Percentiles rank a stretch among this genome's conserved stretches.
Conservation (phyloP, 768 basidiomycete genomes). For the Exsudoporus frostii region DNA sequence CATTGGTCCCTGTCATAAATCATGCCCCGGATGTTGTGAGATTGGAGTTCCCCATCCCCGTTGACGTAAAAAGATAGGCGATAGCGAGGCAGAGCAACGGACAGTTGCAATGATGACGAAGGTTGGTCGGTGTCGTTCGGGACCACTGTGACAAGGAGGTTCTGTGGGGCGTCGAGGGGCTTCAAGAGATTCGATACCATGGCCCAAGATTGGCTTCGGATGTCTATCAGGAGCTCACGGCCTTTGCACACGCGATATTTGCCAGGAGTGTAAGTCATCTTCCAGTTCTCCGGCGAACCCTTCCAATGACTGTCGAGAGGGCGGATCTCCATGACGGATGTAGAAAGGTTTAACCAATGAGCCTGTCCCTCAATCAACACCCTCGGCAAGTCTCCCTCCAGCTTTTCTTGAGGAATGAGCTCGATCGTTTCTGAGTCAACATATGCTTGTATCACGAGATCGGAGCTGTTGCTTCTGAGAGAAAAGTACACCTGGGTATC, state of each 20-base stretch:
- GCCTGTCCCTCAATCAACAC: slow-evolving; percentile 13
- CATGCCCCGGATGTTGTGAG: slow-evolving; percentile 38
- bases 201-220: slow-evolving; percentile 22
- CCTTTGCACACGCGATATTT: slow-evolving; percentile 1
- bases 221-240: slow-evolving; percentile 16
- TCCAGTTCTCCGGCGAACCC: slow-evolving; percentile 22
- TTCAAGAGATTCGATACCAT: no score
- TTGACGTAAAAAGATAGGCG: slow-evolving; percentile 38
- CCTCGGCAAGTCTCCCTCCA: slow-evolving; percentile 22
- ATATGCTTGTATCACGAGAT: no score
- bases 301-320: no score
- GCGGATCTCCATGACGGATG: no score
- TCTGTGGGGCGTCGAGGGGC: slow-evolving; percentile 6
- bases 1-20: slow-evolving; percentile 39
- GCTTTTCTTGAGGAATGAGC: slow-evolving; percentile 17
- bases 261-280: slow-evolving; percentile 4
- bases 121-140: not conserved
- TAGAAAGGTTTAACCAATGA: no score
- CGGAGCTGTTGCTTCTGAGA: not conserved
- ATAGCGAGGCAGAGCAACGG: slow-evolving; percentile 37
- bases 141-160: slow-evolving; percentile 17
- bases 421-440: slow-evolving; percentile 1
- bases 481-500: slow-evolving; percentile 21
- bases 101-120: slow-evolving; percentile 10
- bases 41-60: no score